Percentiles rank a stretch among this genome's conserved stretches.
These are phyloP conservation scores for Gossypium arboreum DNA, from an alignment of 345 rosid species.

Conservation along the genomic window DNA sequence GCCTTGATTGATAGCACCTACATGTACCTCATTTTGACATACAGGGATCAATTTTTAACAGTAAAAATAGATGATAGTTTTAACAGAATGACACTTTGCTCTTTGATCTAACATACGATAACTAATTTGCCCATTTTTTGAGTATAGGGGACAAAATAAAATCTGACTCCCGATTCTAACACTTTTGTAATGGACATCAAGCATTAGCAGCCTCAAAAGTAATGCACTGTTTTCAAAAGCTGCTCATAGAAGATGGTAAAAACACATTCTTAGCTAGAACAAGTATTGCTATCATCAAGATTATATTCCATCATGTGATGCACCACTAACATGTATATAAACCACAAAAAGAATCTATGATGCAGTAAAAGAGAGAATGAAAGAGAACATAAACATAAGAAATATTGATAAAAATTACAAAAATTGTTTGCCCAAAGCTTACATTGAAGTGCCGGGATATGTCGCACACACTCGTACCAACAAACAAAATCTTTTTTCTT, in stretches of 20 bases:
- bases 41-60: no score
- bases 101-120: no score
- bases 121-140: no score
- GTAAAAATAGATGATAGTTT: no score
- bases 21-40: no score
- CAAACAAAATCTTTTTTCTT: conserved; percentile 12
- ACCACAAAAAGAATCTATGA: background rate
- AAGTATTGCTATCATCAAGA: background rate
- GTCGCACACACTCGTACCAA: conserved; percentile 16
- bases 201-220: background rate
- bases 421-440: conserved; percentile 15
- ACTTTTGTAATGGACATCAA: background rate
- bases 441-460: conserved; percentile 16
- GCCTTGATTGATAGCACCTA: no score
- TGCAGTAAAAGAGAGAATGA: background rate
- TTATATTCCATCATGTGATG: background rate
- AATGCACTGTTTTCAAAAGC: background rate
- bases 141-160: no score
- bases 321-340: background rate
- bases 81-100: no score
- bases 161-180: no score
- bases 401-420: conserved; percentile 20
- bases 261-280: background rate
- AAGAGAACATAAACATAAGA: background rate
- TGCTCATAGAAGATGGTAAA: background rate